Evolutionary conservation across 2,329 filamentous ascomycete genomes (phyloP), one percentile per base, ranked within the genome.

Genomic region (Geoglossum cookeanum): DNA sequence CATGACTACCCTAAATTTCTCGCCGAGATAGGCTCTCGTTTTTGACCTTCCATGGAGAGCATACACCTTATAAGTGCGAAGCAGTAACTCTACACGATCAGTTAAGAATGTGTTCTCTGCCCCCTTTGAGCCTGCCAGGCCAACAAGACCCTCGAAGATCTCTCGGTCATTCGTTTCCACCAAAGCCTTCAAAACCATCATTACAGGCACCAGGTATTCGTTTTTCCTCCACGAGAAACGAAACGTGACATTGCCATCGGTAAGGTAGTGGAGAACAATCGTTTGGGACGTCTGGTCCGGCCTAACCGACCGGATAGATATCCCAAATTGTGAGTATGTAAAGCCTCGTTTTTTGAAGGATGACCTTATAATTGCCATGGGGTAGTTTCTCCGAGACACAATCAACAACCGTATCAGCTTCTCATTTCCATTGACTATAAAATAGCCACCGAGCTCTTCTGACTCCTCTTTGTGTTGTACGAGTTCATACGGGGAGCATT

Each of bases 241-340:
- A 71, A 98, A 95, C 0, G 88, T 97, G 64, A 97, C 83, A 69
- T 96, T 97, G 62, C 92, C 92, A 68, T 98, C 92, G 64, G 78
- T 88, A 58, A 98, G 79, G 69, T 97, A 98, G 71, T 98, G 92
- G 54, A 98, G 77, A 37, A 94, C 89, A 66, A 97, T 98, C 42
- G 91, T 97, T 70, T 97, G 91, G 33, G 90, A 96, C 7, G 91
- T 96, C 72, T 98, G 89, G 70, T 98, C 92, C n/a, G 90, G 90
- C 59, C 92, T 82, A 57, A 96, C 89, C 2, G 85, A 94, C 71
- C 92, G 84, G 63, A 96, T 82, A 65, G 94, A 87, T 58, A 97
- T 85, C 75, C 89, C 92, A 66, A 81, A 92, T 59, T 86, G 84
- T 9, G 89, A 94, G 72, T 96, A 98, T 60, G 86, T 79, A 22